Conservation (phyloP, 257 asterid genomes). For the Pogostemon cablin region DNA sequence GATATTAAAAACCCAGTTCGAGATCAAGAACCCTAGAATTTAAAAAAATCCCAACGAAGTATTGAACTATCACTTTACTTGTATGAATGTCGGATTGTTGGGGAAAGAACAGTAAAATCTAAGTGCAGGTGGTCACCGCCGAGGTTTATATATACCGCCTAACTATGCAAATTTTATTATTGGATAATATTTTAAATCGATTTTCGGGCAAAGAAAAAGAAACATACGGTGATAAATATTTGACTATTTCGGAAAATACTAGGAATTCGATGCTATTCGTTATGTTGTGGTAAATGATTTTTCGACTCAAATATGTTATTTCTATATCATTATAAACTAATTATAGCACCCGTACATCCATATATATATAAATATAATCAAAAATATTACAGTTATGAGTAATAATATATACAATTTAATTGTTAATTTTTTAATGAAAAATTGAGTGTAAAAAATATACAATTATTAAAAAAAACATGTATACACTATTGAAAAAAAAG, state of each 20-base stretch:
- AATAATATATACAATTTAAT: too few species aligned
- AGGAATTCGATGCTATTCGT: neutral
- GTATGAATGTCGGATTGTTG: constrained; percentile 3
- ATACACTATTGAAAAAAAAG: too few species aligned
- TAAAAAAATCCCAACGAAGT: neutral
- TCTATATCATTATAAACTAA: too few species aligned
- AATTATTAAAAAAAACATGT: too few species aligned
- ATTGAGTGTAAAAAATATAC: too few species aligned
- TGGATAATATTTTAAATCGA: neutral
- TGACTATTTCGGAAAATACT: constrained; percentile 25
- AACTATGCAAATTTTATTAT: constrained; percentile 4
- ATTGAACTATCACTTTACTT: neutral
- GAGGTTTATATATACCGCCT: constrained; percentile 8
- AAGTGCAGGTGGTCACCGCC: constrained; percentile 25
- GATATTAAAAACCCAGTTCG: constrained; percentile 11
- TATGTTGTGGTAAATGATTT: neutral
- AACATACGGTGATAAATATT: neutral
- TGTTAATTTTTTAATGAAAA: too few species aligned
- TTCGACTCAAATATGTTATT: neutral
- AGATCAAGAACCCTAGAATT: constrained; percentile 24
- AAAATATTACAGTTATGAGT: too few species aligned
- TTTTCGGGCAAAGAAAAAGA: neutral
- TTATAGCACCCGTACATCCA: too few species aligned
- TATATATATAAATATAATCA: too few species aligned
- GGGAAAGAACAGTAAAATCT: neutral